phyloP scores from a whole-genome alignment of 75 land plant genomes.

The Picea sitchensis region DNA sequence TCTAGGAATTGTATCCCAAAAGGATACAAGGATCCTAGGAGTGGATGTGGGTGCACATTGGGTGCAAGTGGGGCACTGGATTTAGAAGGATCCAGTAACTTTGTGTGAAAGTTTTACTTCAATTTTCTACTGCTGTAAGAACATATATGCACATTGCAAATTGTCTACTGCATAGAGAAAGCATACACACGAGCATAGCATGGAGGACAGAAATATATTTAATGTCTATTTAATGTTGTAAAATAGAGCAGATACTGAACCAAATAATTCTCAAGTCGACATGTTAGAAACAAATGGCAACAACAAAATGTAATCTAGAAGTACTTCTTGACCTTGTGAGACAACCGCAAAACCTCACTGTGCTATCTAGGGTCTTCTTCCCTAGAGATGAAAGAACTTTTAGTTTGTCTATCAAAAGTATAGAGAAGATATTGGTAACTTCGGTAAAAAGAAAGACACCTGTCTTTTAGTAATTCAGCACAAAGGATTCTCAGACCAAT shows the following conservation, averaged over 20 bases:
- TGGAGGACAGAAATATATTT: background rate
- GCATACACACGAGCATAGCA: background rate
- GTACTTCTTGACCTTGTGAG: background rate
- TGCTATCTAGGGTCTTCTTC: background rate
- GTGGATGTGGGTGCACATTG: too few relatives aligned
- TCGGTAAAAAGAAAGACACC: too few relatives aligned
- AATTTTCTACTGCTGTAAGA: background rate
- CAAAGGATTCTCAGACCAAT: background rate
- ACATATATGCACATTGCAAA: background rate
- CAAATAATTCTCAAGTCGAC: background rate
- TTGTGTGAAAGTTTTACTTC: background rate
- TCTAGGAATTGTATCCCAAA: too few relatives aligned
- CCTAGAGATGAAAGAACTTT: background rate
- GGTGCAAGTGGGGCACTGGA: too few relatives aligned
- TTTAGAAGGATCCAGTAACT: too few relatives aligned
- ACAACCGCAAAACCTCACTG: background rate
- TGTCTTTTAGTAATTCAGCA: too few relatives aligned
- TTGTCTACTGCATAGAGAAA: background rate
- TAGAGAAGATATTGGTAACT: background rate
- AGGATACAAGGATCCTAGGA: too few relatives aligned
- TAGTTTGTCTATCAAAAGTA: background rate
- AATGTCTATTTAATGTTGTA: background rate
- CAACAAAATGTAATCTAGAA: background rate
- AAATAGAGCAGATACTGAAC: background rate
- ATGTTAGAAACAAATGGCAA: background rate